Base-by-base conservation (phyloP, 1,284 basidiomycete species). In the Trametes hirsuta region DNA sequence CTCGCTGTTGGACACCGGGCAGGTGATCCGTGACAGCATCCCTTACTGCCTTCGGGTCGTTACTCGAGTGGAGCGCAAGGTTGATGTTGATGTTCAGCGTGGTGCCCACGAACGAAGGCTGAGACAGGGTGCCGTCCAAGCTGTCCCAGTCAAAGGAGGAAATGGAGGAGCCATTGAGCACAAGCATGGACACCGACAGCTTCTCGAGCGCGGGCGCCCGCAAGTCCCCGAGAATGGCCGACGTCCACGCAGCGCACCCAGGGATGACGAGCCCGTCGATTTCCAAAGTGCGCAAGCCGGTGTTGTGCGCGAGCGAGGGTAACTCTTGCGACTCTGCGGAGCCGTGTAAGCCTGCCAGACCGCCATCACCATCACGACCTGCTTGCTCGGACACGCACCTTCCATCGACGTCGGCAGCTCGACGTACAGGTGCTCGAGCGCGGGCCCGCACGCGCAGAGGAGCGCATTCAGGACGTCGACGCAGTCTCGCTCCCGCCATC, bases 241-340 rank as follows among this genome's bases (percentile, higher is more conserved):
- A 45, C 25, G 53, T 44, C 62, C 64, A 64, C 6, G 46, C 51
- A 9, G 54, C 59, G 47, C 61, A 63, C 1, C 63, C 68, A 0
- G 66, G 64, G 0, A 67, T 53, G n/a, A 69, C 59, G 0, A 66
- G 46, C 2, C 68, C 66, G 44, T 66, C 68, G 10, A 69, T 59
- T 36, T 65, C 62, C 15, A 66, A 40, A 3, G 53, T 30, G 15
- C 63, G 66, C 11, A 69, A 59, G 21, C 37, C 49, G 18, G 53
- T 57, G 48, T 63, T 64, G 50, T 58, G 52, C 22, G 51, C 22
- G 14, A 69, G 40, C 21, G 53, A 59, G 3, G 63, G 55, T 5
- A 51, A 44, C 11, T 57, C 53, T 36, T 58, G 55, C 34, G 47
- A 41, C 36, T 46, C 60, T 62, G 46, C 6, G 21, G 15, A 25